Conservation (phyloP, 129 eudicot species). For the Artemisia tridentata region DNA sequence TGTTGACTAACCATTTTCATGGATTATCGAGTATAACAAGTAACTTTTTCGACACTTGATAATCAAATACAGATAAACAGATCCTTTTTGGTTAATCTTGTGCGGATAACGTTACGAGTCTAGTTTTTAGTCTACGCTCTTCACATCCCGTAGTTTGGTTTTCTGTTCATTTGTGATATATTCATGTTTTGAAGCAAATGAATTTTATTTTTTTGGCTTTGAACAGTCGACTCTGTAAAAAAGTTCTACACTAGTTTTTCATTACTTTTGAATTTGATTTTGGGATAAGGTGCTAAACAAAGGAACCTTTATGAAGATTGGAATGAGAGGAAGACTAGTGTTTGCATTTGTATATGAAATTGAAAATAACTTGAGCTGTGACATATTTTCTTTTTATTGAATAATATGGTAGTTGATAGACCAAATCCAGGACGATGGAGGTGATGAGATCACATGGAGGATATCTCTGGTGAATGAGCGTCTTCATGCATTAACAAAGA, state of each 20-base stretch:
- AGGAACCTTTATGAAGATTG: neutral
- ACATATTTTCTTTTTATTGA: conserved; percentile 9
- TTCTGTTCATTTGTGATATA: neutral
- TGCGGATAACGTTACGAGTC: too few species aligned
- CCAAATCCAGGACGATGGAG: conserved; percentile 97
- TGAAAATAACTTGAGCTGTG: conserved; percentile 13
- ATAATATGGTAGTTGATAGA: conserved; percentile 60
- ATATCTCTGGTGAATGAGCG: conserved; percentile 89
- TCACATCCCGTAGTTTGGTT: too few species aligned
- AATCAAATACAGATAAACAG: too few species aligned
- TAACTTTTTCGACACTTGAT: too few species aligned
- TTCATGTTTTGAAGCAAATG: too few species aligned
- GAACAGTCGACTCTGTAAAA: too few species aligned
- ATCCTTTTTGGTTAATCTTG: too few species aligned
- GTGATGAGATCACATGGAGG: conserved; percentile 94
- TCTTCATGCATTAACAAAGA: conserved; percentile 73
- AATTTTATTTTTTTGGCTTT: neutral
- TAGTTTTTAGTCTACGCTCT: too few species aligned
- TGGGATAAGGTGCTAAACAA: conserved; percentile 1
- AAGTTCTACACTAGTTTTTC: neutral
- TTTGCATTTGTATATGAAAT: neutral
- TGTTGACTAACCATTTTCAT: too few species aligned
- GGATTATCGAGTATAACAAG: too few species aligned
- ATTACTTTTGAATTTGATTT: conserved; percentile 2
- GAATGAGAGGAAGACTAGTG: neutral